Base-by-base conservation (phyloP, 306 rosid genomes). In the Herpetospermum pedunculosum region DNA sequence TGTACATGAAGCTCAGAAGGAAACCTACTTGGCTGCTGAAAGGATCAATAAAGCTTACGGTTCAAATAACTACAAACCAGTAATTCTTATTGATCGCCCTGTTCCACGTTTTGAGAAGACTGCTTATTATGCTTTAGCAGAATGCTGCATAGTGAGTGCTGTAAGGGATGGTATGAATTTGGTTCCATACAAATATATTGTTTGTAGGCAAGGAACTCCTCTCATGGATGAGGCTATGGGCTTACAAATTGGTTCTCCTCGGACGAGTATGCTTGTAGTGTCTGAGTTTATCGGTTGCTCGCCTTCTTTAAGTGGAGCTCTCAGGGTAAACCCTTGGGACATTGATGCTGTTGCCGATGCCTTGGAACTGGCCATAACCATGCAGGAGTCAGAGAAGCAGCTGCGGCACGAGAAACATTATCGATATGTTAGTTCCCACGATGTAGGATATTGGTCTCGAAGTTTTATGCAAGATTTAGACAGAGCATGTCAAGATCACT, bases 101-200 rank as follows among this genome's bases (percentile, higher is more conserved):
- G 78, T 75, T 43, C 78, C 78, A 28, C 78, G 72, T 46, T 62
- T 75, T 47, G 78, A 75, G 41, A 75, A 75, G 72, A 60, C 78
- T 75, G 78, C 78, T 43, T 75, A 75, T 75, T 75, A 75, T 28
- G 78, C 78, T 28, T 46, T 75, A 19, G 78, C 78, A 14, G 78
- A 75, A 62, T 75, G 78, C 59, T 75, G 78, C 78, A 43, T 75
- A 47, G 78, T 75, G 72, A 75, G 69, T 60, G 78, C 72, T 19
- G 72, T 75, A 35, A 62, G 78, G 78, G 78, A 75, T 75, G 78
- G 78, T 23, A 75, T 75, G 78, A 75, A 75, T 49, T 75, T 75
- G 78, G 78, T 75, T 62, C 78, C 78, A 15, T 75, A 75, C 60
- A 75, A 75, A 62, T 75, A 75, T 47, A 62, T 75, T 62, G 78